Evolutionary conservation across 2,329 filamentous ascomycete species (phyloP).

Genomic region (Colletotrichum navitas): DNA sequence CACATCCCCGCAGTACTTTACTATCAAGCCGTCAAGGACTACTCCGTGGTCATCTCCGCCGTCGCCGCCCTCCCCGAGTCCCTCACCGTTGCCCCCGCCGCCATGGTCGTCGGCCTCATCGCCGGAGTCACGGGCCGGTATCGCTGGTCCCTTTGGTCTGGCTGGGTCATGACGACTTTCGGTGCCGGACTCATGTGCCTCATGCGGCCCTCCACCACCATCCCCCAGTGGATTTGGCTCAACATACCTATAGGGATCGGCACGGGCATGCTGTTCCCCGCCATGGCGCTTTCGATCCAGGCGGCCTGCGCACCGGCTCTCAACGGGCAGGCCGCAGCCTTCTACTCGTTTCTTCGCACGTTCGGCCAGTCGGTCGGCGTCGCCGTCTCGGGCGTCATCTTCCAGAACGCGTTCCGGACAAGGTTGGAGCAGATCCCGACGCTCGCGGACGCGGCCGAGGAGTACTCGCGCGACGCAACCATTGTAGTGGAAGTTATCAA

Average conservation of each 20-base stretch:
- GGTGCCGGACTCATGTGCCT: conserved; percentile 68
- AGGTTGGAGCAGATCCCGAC: conserved; percentile 62
- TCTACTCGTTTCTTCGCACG: conserved; percentile 76
- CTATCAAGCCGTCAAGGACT: conserved; percentile 65
- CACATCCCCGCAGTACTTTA: conserved; percentile 53
- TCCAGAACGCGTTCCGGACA: conserved; percentile 73
- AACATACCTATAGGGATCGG: conserved; percentile 72
- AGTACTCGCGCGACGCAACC: conserved; percentile 69
- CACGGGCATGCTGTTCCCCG: conserved; percentile 73
- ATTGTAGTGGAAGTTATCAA: conserved; percentile 70
- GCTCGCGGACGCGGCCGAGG: conserved; percentile 56
- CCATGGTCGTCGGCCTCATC: conserved; percentile 66
- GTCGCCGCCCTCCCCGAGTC: conserved; percentile 70
- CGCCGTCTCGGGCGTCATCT: conserved; percentile 75
- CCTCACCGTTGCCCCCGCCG: conserved; percentile 73
- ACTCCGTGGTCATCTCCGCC: conserved; percentile 65
- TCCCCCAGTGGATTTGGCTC: conserved; percentile 70
- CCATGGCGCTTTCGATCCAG: conserved; percentile 74
- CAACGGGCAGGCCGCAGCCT: conserved; percentile 69
- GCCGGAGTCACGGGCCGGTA: conserved; percentile 70
- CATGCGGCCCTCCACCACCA: conserved; percentile 61
- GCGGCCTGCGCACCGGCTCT: conserved; percentile 63
- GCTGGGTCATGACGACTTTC: conserved; percentile 71
- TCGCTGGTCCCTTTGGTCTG: conserved; percentile 70
- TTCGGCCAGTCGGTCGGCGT: conserved; percentile 76